These are phyloP conservation scores for Abrus pulchellus DNA, from an alignment of 306 rosid species.

Conservation along the genomic window DNA sequence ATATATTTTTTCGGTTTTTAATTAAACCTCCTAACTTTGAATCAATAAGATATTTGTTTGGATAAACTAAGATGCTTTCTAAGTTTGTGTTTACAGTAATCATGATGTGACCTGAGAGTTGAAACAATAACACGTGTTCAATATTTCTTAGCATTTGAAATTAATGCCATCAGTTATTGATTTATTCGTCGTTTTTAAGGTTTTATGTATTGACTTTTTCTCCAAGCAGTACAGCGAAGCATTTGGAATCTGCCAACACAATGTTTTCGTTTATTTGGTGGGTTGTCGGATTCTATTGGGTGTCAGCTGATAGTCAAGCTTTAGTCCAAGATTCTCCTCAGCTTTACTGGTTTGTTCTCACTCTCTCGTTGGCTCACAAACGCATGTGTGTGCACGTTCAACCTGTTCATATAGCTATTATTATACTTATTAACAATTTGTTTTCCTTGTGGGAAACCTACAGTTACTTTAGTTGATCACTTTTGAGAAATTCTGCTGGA, in stretches of 20 bases:
- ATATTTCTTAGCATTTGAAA: not conserved
- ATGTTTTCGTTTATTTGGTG: conserved; percentile 99
- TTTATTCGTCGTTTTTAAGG: not conserved
- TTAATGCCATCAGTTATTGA: conserved; percentile 5
- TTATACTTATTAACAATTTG: not conserved
- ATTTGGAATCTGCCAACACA: conserved; percentile 95
- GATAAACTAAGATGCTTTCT: not conserved
- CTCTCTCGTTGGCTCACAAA: conserved; percentile 11
- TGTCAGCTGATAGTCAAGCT: conserved; percentile 79
- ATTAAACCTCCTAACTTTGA: conserved; percentile 2
- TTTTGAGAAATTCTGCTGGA: conserved; percentile 48
- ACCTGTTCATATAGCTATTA: conserved; percentile 26
- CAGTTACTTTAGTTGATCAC: conserved; percentile 25
- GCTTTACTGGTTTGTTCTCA: conserved; percentile 85
- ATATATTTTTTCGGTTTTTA: not conserved
- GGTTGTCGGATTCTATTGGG: conserved; percentile 98
- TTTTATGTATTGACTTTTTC: conserved; percentile 14
- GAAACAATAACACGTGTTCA: not conserved
- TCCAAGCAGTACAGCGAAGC: conserved; percentile 74
- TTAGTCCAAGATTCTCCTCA: conserved; percentile 75
- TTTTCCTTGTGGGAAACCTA: conserved; percentile 41
- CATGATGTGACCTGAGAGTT: conserved; percentile 15
- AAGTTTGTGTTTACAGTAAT: not conserved
- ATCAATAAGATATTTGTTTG: not conserved
- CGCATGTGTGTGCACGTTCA: not conserved